Base-by-base conservation (phyloP, 1,139 yeast genomes). In the Debaryomyces fabryi region DNA sequence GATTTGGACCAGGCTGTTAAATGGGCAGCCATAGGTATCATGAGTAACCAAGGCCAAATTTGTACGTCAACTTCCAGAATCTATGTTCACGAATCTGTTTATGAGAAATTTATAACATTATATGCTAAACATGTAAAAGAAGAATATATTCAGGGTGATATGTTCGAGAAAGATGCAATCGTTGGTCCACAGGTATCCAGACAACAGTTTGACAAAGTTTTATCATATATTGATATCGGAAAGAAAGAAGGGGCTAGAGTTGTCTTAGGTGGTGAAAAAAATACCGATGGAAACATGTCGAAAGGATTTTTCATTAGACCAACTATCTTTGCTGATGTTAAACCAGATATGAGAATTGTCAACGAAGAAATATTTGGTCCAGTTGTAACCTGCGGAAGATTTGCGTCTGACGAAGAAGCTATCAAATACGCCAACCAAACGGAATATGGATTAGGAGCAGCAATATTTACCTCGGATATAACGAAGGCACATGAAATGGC, bases 11-110 rank as follows among this genome's bases (percentile, higher is more conserved):
- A 84, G 62, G 92, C 96, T 41, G 91, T 86, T 32, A 87, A 87
- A 64, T 88, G 95, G 86, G 85, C 92, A 40, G 90, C 93, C 23
- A 73, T 82, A 55, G 97, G 97, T 58, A 83, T 91, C 53, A 85
- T 88, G 78, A 79, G 77, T 67, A 91, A 91, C 70, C 82, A 87
- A 61, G 81, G 81, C 45, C 81, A 76, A 62, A 67, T 75, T 47
- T 76, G 81, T 65, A 69, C 77, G 44, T 66, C 79, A 15, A 76
- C 78, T 34, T 75, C 80, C 18, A 68, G 81, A 64, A 62, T 75
- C 52, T 76, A 75, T 53, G 69, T 67, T 27, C 81, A 76, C 52
- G 78, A 71, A 58, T 60, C 62, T 33, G 56, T 75, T 38, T 73
- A 76, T 58, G 80, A 76, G 35, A 54, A 67, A 47, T 88, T 88